Base-by-base conservation (phyloP, 202 grass and related monocot genomes). In the Hordeum pubiflorum region DNA sequence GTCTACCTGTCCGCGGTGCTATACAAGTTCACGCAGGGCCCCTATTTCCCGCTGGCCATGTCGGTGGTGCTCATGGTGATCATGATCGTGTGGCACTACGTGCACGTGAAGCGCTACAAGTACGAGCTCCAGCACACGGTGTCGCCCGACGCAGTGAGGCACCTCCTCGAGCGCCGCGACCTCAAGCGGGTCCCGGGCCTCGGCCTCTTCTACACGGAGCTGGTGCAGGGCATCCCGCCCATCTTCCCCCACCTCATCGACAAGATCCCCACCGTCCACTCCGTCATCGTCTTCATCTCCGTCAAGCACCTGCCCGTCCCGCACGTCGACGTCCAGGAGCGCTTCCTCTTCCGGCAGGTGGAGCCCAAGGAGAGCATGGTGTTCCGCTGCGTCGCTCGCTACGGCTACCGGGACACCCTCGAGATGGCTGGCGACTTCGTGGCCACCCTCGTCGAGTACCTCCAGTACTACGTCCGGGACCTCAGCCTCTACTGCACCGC, bases 201-300 rank as follows among this genome's bases (percentile, higher is more conserved):
- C 0, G 90, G 81, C 1, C 69, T 89, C 22, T 86, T 92, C 54
- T 92, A 92, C 61, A 85, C 90, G 0, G 90, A 92, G 31, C 39
- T 89, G 6, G 90, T 92, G 9, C 90, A 92, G 31, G 90, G 90
- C 12, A 87, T 92, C 22, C 87, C 90, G 0, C 90, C 90, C 0
- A 87, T 92, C 29, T 87, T 92, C 59, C 84, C 81, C 10, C 87
- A 92, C 46, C 85, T 87, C 43, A 78, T 92, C 3, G 90, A 84
- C 54, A 92, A 89, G 48, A 87, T 92, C 5, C 87, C 90, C 0
- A 87, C 90, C 26, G 43, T 92, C 21, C 90, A 85, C 21, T 87
- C 87, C 0, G 87, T 92, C 26, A 72, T 85, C n/a, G 74, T 92
- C 26, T 84, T 92, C 69, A 81, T 89, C 60, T 89, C 90, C 0